Conservation (phyloP, 305 asterid species). For the Solanum chacoense region DNA sequence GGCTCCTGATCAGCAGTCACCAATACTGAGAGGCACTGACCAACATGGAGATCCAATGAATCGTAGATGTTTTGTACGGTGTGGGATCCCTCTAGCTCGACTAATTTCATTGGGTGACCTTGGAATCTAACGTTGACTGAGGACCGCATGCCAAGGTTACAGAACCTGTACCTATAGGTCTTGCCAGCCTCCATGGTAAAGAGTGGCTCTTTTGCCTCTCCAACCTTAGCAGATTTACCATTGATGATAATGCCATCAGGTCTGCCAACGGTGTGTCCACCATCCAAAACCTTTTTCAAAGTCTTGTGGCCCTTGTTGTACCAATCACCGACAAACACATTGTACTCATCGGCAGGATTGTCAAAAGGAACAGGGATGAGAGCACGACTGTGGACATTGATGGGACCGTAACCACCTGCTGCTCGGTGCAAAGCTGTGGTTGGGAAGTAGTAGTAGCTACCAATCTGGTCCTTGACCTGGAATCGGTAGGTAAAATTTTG, state of each 20-base stretch:
- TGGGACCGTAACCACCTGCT: constrained; percentile 47
- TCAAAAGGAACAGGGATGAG: constrained; percentile 73
- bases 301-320: constrained; percentile 70
- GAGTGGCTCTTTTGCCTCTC: constrained; percentile 35
- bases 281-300: constrained; percentile 35
- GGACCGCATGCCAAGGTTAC: constrained; percentile 59
- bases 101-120: constrained; percentile 57
- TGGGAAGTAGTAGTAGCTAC: constrained; percentile 61
- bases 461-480: constrained; percentile 86
- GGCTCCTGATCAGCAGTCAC: constrained; percentile 52
- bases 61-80: constrained; percentile 58
- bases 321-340: constrained; percentile 58
- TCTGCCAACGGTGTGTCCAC: constrained; percentile 44
- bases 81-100: constrained; percentile 85
- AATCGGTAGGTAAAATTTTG: constrained; percentile 47
- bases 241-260: constrained; percentile 78
- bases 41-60: constrained; percentile 65
- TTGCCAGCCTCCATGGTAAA: constrained; percentile 47
- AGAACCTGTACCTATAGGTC: constrained; percentile 64
- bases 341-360: constrained; percentile 39
- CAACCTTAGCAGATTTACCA: constrained; percentile 44
- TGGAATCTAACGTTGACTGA: constrained; percentile 66
- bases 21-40: constrained; percentile 65
- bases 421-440: constrained; percentile 50
- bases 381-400: constrained; percentile 53